Base-by-base conservation (phyloP, 1,139 yeast genomes). In the Pichia sp. region DNA sequence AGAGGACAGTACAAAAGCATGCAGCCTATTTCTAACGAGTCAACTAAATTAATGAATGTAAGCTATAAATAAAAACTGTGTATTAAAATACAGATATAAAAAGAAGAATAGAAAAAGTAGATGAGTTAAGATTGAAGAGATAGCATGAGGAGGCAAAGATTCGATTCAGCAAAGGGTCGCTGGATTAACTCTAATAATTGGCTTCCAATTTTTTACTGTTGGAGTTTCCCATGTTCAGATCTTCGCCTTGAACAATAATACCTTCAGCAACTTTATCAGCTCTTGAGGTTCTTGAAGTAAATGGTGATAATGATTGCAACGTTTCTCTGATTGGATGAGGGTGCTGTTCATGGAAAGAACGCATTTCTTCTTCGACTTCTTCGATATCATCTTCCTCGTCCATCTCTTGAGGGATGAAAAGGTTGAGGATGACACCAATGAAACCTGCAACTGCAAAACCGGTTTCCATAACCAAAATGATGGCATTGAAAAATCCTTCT, bases 381-480 rank as follows among this genome's bases (percentile, higher is more conserved):
- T 55, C 57, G 33, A 55, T 58, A n/a, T 43, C 51, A 60, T 77
- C 81, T 37, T 71, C 71, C 40, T 79, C 84, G 56, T 83, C 94
- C 37, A 64, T 62, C 38, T 81, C 82, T 62, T 81, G 88, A 11
- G 95, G 94, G 52, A 87, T 66, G 35, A 81, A 38, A 54, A 85
- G 66, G 67, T 87, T 87, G 49, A 86, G 68, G 39, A 85, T 64
- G 42, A 85, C 77, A 36, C 88, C 95, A 39, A 85, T 56, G 55
- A 88, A 71, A 23, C 95, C 96, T 32, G 92, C 75, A 44, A 87
- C 69, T 33, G 95, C 95, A 60, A 83, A 87, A 37, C 95, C 90
- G 27, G 95, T 84, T 62, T 85, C 92, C 84, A 85, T 77, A 43
- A 88, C 87, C 52, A 88, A 75, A 41, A 75, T 72, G 52, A 88